These are phyloP conservation scores for Candida sonorensis DNA, from an alignment of 805 yeast species.

Conservation along the genomic window DNA sequence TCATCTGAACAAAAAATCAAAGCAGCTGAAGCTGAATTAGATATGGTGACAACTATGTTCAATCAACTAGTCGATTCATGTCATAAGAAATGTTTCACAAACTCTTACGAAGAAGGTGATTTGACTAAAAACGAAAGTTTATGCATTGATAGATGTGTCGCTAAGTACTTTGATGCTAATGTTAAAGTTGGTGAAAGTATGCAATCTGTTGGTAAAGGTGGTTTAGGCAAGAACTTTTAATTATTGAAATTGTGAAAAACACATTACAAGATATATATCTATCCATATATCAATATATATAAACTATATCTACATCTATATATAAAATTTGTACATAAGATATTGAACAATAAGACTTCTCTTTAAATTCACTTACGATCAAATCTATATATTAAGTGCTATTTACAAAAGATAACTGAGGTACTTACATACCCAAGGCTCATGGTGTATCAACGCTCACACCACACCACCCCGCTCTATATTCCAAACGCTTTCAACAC, in stretches of 20 bases:
- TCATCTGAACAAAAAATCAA: conserved; percentile 69
- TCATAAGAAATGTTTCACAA: conserved; percentile 74
- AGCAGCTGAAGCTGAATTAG: conserved; percentile 96
- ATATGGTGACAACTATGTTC: conserved; percentile 97
- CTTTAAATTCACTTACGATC: too few relatives aligned
- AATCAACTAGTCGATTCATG: conserved; percentile 84
- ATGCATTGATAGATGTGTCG: conserved; percentile 93
- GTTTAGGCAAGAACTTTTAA: conserved; percentile 18
- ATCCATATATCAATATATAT: too few relatives aligned
- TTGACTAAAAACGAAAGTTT: conserved; percentile 73
- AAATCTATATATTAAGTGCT: too few relatives aligned
- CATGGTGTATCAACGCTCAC: too few relatives aligned
- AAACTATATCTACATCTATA: too few relatives aligned
- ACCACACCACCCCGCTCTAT: conserved; percentile 7
- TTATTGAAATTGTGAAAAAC: too few relatives aligned
- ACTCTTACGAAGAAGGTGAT: conserved; percentile 61
- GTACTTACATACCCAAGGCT: too few relatives aligned
- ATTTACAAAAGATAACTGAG: too few relatives aligned
- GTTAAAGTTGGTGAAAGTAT: conserved; percentile 82
- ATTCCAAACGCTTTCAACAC: conserved; percentile 54
- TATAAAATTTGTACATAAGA: too few relatives aligned
- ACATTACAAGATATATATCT: too few relatives aligned
- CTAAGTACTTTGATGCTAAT: conserved; percentile 90
- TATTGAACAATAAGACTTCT: too few relatives aligned
- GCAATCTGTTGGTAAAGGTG: conserved; percentile 32